Evolutionary conservation across 768 basidiomycete genomes (phyloP).

Genomic region (Agaricus subrufescens): DNA sequence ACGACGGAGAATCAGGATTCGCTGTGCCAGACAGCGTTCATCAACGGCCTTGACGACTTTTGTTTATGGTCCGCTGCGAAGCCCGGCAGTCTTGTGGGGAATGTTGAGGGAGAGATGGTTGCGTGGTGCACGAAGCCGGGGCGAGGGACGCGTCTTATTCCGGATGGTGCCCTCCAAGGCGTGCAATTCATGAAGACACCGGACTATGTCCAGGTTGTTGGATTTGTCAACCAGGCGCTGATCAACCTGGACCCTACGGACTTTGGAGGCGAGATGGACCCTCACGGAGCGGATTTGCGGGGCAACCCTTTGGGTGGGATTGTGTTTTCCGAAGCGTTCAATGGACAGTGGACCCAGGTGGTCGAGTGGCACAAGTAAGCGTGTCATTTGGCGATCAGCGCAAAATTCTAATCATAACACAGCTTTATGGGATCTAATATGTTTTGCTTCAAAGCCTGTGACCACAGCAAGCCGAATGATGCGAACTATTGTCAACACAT

Average conservation of each 20-base stretch:
- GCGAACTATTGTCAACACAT: constrained; percentile 60
- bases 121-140: constrained; percentile 74
- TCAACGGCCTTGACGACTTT: constrained; percentile 58
- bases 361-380: constrained; percentile 53
- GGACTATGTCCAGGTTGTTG: constrained; percentile 60
- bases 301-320: constrained; percentile 66
- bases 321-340: constrained; percentile 14
- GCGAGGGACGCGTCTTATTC: constrained; percentile 69
- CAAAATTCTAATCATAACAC: not conserved
- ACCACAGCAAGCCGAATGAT: constrained; percentile 30
- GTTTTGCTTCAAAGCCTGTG: constrained; percentile 11
- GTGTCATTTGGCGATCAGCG: not conserved
- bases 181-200: constrained; percentile 62
- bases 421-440: constrained; percentile 2
- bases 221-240: constrained; percentile 51
- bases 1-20: constrained; percentile 58
- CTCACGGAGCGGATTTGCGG: constrained; percentile 60
- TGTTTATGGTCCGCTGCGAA: constrained; percentile 61
- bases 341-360: constrained; percentile 36
- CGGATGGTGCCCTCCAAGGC: constrained; percentile 55
- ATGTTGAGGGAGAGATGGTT: constrained; percentile 69
- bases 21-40: constrained; percentile 54
- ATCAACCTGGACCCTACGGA: constrained; percentile 54
- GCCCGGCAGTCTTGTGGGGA: constrained; percentile 52
- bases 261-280: constrained; percentile 75